phyloP scores from a whole-genome alignment of 164 flowering plant species.

The Sextonia rubra region DNA sequence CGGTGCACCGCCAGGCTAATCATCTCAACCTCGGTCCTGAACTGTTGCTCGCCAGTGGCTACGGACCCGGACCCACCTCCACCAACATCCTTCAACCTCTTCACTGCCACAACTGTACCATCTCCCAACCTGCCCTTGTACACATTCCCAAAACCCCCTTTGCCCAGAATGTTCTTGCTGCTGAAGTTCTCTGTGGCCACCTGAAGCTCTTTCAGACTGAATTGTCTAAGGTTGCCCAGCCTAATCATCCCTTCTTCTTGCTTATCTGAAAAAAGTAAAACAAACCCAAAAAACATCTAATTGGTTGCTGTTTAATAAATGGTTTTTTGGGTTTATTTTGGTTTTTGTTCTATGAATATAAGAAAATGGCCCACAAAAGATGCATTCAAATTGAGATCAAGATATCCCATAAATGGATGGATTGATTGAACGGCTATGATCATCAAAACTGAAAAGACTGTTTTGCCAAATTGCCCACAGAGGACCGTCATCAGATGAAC shows the following conservation, averaged over 20 bases:
- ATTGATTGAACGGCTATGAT: too few species aligned
- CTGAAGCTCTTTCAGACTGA: constrained; percentile 74
- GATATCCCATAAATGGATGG: too few species aligned
- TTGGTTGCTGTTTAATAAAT: too few species aligned
- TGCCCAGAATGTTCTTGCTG: constrained; percentile 73
- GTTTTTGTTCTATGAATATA: too few species aligned
- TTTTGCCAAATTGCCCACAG: too few species aligned
- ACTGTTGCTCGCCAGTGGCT: constrained; percentile 68
- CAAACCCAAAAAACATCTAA: not conserved
- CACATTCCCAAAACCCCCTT: constrained; percentile 92
- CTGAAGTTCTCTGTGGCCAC: constrained; percentile 74
- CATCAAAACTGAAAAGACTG: too few species aligned
- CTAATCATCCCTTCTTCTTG: constrained; percentile 65
- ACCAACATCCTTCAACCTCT: constrained; percentile 62
- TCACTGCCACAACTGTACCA: constrained; percentile 77
- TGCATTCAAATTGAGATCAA: too few species aligned
- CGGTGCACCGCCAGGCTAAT: constrained; percentile 92
- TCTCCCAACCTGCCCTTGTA: constrained; percentile 70
- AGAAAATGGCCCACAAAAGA: too few species aligned
- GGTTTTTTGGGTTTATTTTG: too few species aligned
- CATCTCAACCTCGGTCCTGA: constrained; percentile 80
- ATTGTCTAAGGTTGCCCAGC: constrained; percentile 66
- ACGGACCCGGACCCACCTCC: constrained; percentile 22
- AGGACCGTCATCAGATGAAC: too few species aligned
- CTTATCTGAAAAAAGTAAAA: constrained; percentile 33